A percentile compares a stretch with the other conserved stretches of the same genome.
Evolutionary conservation across 1,284 basidiomycete species (phyloP).

Genomic region (Vanrija sp.): DNA sequence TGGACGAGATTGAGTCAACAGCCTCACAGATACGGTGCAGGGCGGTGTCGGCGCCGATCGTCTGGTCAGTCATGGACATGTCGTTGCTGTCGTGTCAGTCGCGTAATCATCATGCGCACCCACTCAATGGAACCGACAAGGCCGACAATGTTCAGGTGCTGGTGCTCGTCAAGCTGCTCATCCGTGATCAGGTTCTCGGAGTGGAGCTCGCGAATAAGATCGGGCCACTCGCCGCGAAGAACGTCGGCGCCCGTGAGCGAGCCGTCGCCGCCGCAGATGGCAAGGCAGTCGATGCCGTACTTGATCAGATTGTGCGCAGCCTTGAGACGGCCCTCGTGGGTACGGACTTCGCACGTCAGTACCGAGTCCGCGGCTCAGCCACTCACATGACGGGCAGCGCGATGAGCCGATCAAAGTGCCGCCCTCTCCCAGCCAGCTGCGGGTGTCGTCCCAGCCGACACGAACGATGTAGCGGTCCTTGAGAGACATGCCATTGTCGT

Average conservation of each 20-base stretch:
- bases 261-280: slow-evolving; percentile 95
- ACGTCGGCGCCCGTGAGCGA: slow-evolving; percentile 93
- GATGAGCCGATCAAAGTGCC: slow-evolving; percentile 96
- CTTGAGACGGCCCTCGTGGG: slow-evolving; percentile 74
- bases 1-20: slow-evolving; percentile 97
- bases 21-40: slow-evolving; percentile 95
- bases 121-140: slow-evolving; percentile 92
- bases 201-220: slow-evolving; percentile 66
- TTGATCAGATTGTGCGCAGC: slow-evolving; percentile 89
- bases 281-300: slow-evolving; percentile 94
- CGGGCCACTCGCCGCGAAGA: slow-evolving; percentile 90
- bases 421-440: slow-evolving; percentile 91
- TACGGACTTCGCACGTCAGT: slow-evolving; percentile 58
- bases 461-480: slow-evolving; percentile 91
- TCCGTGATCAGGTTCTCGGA: slow-evolving; percentile 66
- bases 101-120: too few species aligned
- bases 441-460: slow-evolving; percentile 97
- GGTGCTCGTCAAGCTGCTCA: slow-evolving; percentile 65
- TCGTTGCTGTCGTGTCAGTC: slow-evolving; percentile 60
- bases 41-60: slow-evolving; percentile 93
- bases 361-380: background rate
- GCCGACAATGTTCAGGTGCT: slow-evolving; percentile 91
- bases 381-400: slow-evolving; percentile 68
- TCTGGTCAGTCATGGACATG: slow-evolving; percentile 95
- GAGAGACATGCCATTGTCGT: slow-evolving; percentile 57